Conservation (phyloP, 768 basidiomycete genomes). For the Rhodotorula graminis region DNA sequence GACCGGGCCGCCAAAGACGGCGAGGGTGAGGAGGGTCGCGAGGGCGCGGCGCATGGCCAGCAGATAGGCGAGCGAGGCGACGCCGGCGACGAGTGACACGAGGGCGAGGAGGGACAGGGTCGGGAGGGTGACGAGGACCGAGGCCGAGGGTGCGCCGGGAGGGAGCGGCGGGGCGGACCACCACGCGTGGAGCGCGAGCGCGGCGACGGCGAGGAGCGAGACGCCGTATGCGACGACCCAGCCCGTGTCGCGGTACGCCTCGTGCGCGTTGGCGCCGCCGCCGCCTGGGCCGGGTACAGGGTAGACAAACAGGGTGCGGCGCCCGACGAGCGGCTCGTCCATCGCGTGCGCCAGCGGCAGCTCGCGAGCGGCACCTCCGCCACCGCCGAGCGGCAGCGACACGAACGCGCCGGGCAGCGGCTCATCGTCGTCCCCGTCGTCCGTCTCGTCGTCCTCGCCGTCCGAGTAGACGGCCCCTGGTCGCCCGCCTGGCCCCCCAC, state of each 20-base stretch:
- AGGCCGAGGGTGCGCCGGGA: neutral
- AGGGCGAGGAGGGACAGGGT: slow-evolving; percentile 24
- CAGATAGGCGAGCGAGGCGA: slow-evolving; percentile 22
- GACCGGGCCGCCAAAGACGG: slow-evolving; percentile 25
- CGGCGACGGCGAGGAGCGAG: neutral
- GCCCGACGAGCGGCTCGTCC: slow-evolving; percentile 18
- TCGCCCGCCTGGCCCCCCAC: neutral
- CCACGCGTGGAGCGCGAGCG: slow-evolving; percentile 13
- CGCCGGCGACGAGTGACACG: slow-evolving; percentile 23
- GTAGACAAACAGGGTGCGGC: slow-evolving; percentile 28
- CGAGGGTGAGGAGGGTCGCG: slow-evolving; percentile 17
- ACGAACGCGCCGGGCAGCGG: slow-evolving; percentile 28
- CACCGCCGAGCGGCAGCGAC: neutral
- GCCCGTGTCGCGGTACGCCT: slow-evolving; percentile 15
- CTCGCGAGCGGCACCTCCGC: too few relatives aligned
- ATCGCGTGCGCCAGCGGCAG: neutral
- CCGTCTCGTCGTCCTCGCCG: slow-evolving; percentile 1
- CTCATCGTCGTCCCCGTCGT: slow-evolving; percentile 14
- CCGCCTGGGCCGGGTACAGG: neutral
- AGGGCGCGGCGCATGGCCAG: slow-evolving; percentile 18
- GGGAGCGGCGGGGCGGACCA: neutral
- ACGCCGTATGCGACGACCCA: slow-evolving; percentile 36
- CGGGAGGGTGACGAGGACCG: slow-evolving; percentile 24
- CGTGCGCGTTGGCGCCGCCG: neutral
- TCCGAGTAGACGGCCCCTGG: slow-evolving; percentile 2